Evolutionary conservation across 306 rosid species (phyloP).

Genomic region (Cucurbita maxima): DNA sequence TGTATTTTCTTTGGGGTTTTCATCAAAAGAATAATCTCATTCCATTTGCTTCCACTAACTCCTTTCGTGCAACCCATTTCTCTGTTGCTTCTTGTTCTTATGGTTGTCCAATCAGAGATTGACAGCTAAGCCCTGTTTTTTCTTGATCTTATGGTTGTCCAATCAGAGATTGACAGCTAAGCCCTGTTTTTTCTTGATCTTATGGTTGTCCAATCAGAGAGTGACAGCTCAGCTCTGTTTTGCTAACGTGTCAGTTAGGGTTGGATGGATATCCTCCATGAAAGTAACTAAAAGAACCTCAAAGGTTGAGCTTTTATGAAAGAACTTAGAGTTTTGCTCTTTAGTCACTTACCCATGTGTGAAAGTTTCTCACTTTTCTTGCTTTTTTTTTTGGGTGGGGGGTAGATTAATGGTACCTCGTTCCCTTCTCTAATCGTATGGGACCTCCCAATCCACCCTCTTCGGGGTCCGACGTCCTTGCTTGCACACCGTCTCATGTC

Average conservation of each 20-base stretch:
- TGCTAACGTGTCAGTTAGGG: constrained; percentile 26
- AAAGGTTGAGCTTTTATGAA: constrained; percentile 10
- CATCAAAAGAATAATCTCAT: constrained; percentile 19
- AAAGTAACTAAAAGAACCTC: constrained; percentile 19
- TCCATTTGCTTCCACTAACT: constrained; percentile 9
- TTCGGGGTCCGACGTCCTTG: too few relatives aligned
- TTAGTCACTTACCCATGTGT: constrained; percentile 18
- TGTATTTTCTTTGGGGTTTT: not conserved
- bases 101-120: constrained; percentile 17
- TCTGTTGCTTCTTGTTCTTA: not conserved
- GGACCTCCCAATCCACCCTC: not conserved
- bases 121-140: constrained; percentile 32
- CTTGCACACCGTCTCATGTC: too few relatives aligned
- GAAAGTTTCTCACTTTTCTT: too few relatives aligned
- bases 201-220: constrained; percentile 17
- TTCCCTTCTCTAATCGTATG: too few relatives aligned
- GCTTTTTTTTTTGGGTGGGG: too few relatives aligned
- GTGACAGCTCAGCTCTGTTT: constrained; percentile 32
- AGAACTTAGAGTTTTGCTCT: constrained; percentile 7
- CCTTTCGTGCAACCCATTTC: constrained; percentile 36
- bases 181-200: constrained; percentile 2
- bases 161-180: constrained; percentile 44
- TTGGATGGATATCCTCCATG: constrained; percentile 24
- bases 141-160: constrained; percentile 3
- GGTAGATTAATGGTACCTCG: too few relatives aligned